Base-by-base conservation (phyloP, 306 rosid genomes). In the Fragaria vesca region DNA sequence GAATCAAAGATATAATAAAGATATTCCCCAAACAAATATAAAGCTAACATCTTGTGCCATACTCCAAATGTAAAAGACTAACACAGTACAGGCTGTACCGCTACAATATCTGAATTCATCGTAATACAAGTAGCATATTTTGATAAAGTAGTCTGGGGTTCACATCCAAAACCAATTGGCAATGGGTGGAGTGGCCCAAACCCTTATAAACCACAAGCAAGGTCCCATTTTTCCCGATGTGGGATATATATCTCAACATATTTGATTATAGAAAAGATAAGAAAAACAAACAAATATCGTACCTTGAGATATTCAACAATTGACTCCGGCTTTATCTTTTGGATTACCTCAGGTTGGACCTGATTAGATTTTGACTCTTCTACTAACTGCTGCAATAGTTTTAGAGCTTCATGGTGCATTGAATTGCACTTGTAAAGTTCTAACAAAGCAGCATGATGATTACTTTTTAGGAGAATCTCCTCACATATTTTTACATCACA, bases 231-330 rank as follows among this genome's bases (percentile, higher is more conserved):
- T 24, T 24, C 26, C 26, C 26, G 26, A 24, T 24, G 26, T 24
- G 26, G 26, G 26, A 24, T 24, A 24, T 24, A 24, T 24, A 24
- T 24, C 26, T 24, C 26, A 24, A 24, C 26, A 24, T 24, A 50
- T 46, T 55, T 32, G 15, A 71, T 46, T 34, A 62, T 32, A 69
- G 58, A 72, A 52, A 34, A 78, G 3, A 76, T 66, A 28, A 61
- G 75, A 76, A 43, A 65, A 77, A 36, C 69, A 73, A 70, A 72
- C 71, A 55, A 68, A 76, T 58, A 75, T 71, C 54, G 36, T 76
- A 89, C 99, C 99, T 96, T 96, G 87, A 96, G 99, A 89, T 96
- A 96, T 79, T 96, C 97, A 78, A 96, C 92, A 63, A 96, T 90
- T 84, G 87, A 87, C 80, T 96, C 97, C 1, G 98, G 97, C 86